Conservation (phyloP, 2,329 filamentous ascomycete species). For the Graphiopsis chlorocephala region DNA sequence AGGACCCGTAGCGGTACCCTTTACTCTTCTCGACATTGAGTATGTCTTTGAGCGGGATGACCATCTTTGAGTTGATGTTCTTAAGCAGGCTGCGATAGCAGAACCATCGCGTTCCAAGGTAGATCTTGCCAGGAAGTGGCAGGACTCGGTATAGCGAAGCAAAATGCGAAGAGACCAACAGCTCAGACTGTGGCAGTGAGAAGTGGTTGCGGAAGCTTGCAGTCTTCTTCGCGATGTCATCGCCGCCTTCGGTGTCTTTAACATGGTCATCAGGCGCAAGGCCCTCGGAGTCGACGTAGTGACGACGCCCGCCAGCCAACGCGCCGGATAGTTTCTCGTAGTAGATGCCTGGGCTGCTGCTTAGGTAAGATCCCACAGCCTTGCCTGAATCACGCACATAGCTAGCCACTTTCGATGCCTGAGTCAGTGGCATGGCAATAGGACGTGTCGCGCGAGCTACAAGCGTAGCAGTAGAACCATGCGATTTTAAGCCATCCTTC, state of each 20-base stretch:
- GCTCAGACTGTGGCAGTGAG: slow-evolving; percentile 78
- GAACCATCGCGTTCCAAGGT: slow-evolving; percentile 81
- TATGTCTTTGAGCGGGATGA: slow-evolving; percentile 84
- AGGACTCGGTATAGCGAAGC: slow-evolving; percentile 87
- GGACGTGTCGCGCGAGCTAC: background rate
- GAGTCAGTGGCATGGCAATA: slow-evolving; percentile 55
- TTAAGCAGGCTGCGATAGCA: slow-evolving; percentile 91
- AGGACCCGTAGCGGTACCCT: slow-evolving; percentile 87
- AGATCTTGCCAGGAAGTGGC: slow-evolving; percentile 93
- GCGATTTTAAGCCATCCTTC: slow-evolving; percentile 19
- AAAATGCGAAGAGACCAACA: slow-evolving; percentile 84
- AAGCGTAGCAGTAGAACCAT: background rate
- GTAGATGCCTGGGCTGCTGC: slow-evolving; percentile 92
- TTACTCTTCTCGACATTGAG: slow-evolving; percentile 94
- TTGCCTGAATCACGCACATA: slow-evolving; percentile 78
- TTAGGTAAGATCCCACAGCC: slow-evolving; percentile 63
- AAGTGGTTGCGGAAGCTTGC: slow-evolving; percentile 85
- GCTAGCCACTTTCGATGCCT: slow-evolving; percentile 77
- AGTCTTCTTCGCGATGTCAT: slow-evolving; percentile 53
- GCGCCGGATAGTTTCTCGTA: slow-evolving; percentile 96
- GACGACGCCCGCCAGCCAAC: slow-evolving; percentile 87
- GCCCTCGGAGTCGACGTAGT: slow-evolving; percentile 74
- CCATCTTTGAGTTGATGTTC: slow-evolving; percentile 85
- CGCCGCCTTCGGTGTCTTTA: slow-evolving; percentile 55
- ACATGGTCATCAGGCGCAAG: slow-evolving; percentile 63